Evolutionary conservation across 2,329 filamentous ascomycete species (phyloP), one percentile per base, ranked within the genome.

Genomic region (Fusarium nisikadoi): DNA sequence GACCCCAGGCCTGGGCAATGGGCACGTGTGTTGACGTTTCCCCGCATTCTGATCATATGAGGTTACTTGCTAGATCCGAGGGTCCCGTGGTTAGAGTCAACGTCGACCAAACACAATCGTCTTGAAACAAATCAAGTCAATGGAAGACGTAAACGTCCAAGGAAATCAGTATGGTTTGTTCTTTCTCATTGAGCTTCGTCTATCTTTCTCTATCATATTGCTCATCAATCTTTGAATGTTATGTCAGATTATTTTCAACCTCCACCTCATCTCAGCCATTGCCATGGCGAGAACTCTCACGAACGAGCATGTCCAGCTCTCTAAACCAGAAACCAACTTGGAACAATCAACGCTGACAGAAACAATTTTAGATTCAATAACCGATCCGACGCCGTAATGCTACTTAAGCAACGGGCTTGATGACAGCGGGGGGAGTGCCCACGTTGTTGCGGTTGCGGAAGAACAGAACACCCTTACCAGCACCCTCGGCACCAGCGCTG

Each of bases 361-460:
- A 68, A 64, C 29, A 38, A 45, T 43, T 47, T 43, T 39, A 49
- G 55, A 62, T 39, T 41, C 33, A 50, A 25, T 39, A 58, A 66
- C 61, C 45, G 57, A 59, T 54, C 27, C 56, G 47, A 62, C 33
- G 1, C 19, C 33, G 8, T 41, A 14, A 45, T 41, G n/a, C 56
- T 57, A 11, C 23, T 57, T 73, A 73, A 46, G 70, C 70, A 20
- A 49, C 54, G 6, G 70, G 70, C 57, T 73, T 58, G 55, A 79
- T 63, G 20, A 71, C 66, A 27, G 76, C 75, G 36, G 82, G 82
- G 72, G 80, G 80, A 36, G 90, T 84, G 74, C 96, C 96, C 29
- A 97, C 85, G 25, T 94, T 93, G 84, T 98, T 99, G 77, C 88
- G 88, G 88, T 99, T 99, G 80, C 95, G 91, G 92, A 93, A 99